These are phyloP conservation scores for Leersia perrieri DNA, from an alignment of 176 grass and related monocot species.

Conservation along the genomic window DNA sequence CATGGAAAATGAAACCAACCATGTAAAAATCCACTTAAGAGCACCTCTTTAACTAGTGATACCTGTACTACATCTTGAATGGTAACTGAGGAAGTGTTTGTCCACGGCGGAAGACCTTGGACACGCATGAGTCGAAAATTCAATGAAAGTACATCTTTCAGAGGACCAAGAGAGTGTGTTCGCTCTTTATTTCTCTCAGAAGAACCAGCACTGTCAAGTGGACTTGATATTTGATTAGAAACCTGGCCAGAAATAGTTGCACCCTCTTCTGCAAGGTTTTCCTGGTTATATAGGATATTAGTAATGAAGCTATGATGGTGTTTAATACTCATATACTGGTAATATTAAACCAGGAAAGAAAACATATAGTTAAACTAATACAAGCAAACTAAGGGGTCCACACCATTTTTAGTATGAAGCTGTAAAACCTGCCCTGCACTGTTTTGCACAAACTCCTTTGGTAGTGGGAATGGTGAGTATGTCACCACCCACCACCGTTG, in stretches of 20 bases:
- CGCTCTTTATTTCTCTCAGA: conserved; percentile 36
- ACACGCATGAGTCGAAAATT: conserved; percentile 77
- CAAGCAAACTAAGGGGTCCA: not conserved
- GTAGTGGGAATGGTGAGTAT: no score
- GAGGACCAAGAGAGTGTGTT: conserved; percentile 33
- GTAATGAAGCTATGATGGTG: not conserved
- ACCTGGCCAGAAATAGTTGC: not conserved
- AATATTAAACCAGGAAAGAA: not conserved
- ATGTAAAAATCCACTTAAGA: not conserved
- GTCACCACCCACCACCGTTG: no score
- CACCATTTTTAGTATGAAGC: not conserved
- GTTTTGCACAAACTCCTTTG: not conserved
- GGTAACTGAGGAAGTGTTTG: conserved; percentile 68
- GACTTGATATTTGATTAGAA: conserved; percentile 26
- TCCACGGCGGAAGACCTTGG: conserved; percentile 80
- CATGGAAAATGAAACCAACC: not conserved
- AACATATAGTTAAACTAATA: not conserved
- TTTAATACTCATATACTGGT: not conserved
- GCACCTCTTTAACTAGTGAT: not conserved
- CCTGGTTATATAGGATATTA: conserved; percentile 17
- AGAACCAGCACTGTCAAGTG: conserved; percentile 27
- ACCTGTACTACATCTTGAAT: conserved; percentile 90
- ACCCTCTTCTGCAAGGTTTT: conserved; percentile 33
- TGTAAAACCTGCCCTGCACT: not conserved
- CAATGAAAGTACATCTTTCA: conserved; percentile 40